These are phyloP conservation scores for Pouteria campechiana DNA, from an alignment of 179 eudicot species.

Conservation along the genomic window DNA sequence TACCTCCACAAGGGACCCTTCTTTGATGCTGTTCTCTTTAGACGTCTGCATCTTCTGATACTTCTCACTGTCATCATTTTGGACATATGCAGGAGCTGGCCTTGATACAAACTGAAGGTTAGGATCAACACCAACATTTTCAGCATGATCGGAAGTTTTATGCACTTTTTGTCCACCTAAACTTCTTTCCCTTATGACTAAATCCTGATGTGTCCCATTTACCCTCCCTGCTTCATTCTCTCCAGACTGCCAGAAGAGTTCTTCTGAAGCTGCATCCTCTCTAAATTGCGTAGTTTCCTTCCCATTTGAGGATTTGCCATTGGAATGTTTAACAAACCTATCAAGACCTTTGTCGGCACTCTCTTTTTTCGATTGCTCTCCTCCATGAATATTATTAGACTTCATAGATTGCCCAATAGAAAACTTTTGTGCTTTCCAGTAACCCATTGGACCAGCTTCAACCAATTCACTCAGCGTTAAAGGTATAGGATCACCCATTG, in stretches of 20 bases:
- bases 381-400: constrained; percentile 8
- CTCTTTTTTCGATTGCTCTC: constrained; percentile 9
- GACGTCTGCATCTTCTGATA: constrained; percentile 6
- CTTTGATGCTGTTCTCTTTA: constrained; percentile 34
- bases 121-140: constrained; percentile 21
- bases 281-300: too few species aligned
- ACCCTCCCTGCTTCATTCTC: too few species aligned
- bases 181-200: constrained; percentile 19
- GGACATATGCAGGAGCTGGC: constrained; percentile 8
- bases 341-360: too few species aligned
- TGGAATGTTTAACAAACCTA: too few species aligned
- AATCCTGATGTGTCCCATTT: too few species aligned
- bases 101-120: constrained; percentile 22
- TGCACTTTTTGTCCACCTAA: constrained; percentile 8
- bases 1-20: constrained; percentile 80
- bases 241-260: constrained; percentile 11
- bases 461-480: constrained; percentile 43
- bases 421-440: constrained; percentile 47
- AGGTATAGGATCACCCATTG: constrained; percentile 73
- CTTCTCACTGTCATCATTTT: too few species aligned
- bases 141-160: constrained; percentile 22
- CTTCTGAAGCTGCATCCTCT: constrained; percentile 15
- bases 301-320: constrained; percentile 11
- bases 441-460: constrained; percentile 73
- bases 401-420: constrained; percentile 18